Evolutionary conservation across 1,139 yeast species (phyloP).

Genomic region (Candida frijolesensis): DNA sequence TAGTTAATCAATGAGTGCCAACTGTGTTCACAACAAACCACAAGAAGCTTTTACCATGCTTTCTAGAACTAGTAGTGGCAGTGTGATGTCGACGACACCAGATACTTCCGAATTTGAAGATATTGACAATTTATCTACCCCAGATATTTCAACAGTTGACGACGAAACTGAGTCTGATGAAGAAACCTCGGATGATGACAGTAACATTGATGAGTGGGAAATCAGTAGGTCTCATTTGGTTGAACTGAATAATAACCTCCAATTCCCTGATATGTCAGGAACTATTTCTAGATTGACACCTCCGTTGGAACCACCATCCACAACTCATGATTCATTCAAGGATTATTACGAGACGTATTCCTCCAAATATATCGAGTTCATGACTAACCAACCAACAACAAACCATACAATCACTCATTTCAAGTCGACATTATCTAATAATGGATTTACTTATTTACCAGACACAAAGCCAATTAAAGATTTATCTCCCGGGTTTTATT

Average conservation of each 20-base stretch:
- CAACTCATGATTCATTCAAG: constrained; percentile 8
- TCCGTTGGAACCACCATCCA: not conserved
- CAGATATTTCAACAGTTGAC: constrained; percentile 6
- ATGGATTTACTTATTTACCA: constrained; percentile 56
- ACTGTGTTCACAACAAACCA: not conserved
- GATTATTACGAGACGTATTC: constrained; percentile 42
- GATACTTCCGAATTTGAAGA: constrained; percentile 5
- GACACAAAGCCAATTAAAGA: constrained; percentile 41
- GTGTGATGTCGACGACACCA: constrained; percentile 9
- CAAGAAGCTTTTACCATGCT: constrained; percentile 5
- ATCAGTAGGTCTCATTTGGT: not conserved
- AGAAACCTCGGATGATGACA: not conserved
- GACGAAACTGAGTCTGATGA: not conserved
- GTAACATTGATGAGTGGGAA: not conserved
- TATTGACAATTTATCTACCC: constrained; percentile 1
- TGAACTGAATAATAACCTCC: constrained; percentile 2
- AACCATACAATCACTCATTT: constrained; percentile 58
- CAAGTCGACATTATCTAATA: constrained; percentile 39
- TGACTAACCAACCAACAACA: constrained; percentile 62
- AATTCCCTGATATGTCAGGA: constrained; percentile 5
- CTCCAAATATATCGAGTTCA: constrained; percentile 56
- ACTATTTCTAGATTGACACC: not conserved
- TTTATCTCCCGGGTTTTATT: constrained; percentile 49
- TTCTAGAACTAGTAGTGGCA: constrained; percentile 1
- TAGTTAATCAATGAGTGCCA: not conserved